Conservation (phyloP, 2,329 filamentous ascomycete species). For the Calonectria crousiana region DNA sequence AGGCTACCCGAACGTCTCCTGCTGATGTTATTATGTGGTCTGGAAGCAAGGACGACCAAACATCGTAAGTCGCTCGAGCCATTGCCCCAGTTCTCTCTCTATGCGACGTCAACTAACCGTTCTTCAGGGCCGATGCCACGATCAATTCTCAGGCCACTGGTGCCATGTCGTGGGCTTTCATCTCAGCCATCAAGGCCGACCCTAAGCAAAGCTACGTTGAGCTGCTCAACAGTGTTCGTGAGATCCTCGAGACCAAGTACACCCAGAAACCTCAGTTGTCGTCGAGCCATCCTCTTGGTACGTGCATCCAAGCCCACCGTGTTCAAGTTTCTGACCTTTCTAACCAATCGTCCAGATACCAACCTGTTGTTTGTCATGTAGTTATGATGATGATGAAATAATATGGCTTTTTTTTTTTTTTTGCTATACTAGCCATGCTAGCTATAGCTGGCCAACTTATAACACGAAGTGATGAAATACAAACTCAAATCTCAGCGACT, state of each 20-base stretch:
- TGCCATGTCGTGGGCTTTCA: conserved; percentile 98
- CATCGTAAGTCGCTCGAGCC: conserved; percentile 66
- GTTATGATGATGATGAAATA: conserved; percentile 11
- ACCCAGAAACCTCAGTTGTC: conserved; percentile 96
- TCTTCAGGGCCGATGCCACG: conserved; percentile 83
- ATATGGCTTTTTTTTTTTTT: neutral
- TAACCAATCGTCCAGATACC: conserved; percentile 61
- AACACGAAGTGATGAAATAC: conserved; percentile 15
- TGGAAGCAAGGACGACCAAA: conserved; percentile 95
- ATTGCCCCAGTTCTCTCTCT: conserved; percentile 17
- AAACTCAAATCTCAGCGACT: neutral
- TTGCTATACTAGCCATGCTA: neutral
- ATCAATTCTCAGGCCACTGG: conserved; percentile 92
- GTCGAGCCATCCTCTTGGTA: conserved; percentile 95
- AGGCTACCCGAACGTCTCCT: conserved; percentile 90
- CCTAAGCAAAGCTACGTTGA: conserved; percentile 97
- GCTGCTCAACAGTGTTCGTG: conserved; percentile 93
- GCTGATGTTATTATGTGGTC: conserved; percentile 99
- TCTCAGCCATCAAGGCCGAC: conserved; percentile 89
- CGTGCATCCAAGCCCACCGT: conserved; percentile 49
- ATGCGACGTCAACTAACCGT: conserved; percentile 34
- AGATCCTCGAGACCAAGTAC: conserved; percentile 88
- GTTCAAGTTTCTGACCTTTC: neutral
- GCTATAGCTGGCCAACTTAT: neutral
- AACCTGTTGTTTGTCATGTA: conserved; percentile 77